Percentiles rank a stretch among this genome's conserved stretches.
phyloP scores from a whole-genome alignment of 2,329 filamentous ascomycete species.

The Trichophyton verrucosum region DNA sequence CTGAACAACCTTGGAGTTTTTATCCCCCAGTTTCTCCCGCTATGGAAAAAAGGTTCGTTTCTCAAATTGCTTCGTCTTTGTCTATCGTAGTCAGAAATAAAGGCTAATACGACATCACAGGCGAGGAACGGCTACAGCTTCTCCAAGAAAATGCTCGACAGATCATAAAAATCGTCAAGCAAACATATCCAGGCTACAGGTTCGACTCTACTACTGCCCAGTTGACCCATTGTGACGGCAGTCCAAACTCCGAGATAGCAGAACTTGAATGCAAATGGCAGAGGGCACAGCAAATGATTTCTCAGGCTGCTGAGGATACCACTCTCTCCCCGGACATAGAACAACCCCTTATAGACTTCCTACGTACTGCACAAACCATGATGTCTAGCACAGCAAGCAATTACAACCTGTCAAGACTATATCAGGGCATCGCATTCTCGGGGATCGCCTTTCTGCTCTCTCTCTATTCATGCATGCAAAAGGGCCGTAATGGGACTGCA shows the following conservation, averaged over 20 bases:
- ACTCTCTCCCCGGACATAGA: conserved; percentile 16
- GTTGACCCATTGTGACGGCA: conserved; percentile 16
- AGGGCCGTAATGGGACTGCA: background rate
- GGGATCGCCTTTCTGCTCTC: conserved; percentile 33
- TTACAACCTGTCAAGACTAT: conserved; percentile 55
- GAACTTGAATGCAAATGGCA: conserved; percentile 60
- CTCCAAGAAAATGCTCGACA: conserved; percentile 69
- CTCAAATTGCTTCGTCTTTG: background rate
- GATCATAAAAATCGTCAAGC: conserved; percentile 62
- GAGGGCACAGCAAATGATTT: conserved; percentile 18
- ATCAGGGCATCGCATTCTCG: conserved; percentile 26
- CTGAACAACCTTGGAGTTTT: conserved; percentile 83
- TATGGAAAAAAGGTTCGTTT: conserved; percentile 56
- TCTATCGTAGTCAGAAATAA: background rate
- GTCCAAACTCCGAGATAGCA: conserved; percentile 32
- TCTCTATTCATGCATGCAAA: conserved; percentile 18
- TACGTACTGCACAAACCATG: conserved; percentile 57
- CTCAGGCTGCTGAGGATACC: conserved; percentile 6
- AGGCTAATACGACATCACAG: conserved; percentile 17
- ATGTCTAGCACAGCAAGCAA: conserved; percentile 89
- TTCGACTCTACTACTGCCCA: conserved; percentile 11
- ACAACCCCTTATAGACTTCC: conserved; percentile 41
- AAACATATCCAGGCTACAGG: conserved; percentile 49
- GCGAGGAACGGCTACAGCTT: conserved; percentile 50
- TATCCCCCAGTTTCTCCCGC: conserved; percentile 61